Base-by-base conservation (phyloP, 2,329 filamentous ascomycete genomes). In the Aspergillus versicolor region DNA sequence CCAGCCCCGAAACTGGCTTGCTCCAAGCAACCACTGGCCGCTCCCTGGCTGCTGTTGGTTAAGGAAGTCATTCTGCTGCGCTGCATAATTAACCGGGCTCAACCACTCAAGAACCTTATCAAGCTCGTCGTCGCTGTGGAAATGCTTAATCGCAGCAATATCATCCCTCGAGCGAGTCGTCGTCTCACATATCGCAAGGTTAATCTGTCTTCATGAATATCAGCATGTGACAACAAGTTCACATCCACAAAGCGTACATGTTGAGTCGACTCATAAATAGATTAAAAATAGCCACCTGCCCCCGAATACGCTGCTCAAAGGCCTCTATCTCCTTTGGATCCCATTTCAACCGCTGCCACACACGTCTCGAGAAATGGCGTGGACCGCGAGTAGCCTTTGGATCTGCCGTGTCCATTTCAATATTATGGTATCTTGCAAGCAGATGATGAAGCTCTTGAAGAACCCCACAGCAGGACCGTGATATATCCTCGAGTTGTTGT, bases 21-120 rank as follows among this genome's bases (percentile, higher is more conserved):
- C 51, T 22, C 58, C 41, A 17, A 65, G 46, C 1, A 66, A 11
- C 61, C 63, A 65, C 27, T 43, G 32, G 4, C 64, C 63, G 1
- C 57, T 63, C 5, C 61, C 61, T 21, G 56, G 22, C 40, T 61
- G 57, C 11, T 53, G 46, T 42, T 56, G 54, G 22, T 42, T 52
- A 9, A 51, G 42, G 34, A 21, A 46, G 41, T 56, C 54, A 9
- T 32, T 52, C 24, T 56, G 54, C 21, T 51, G 30, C 0, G 54
- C 19, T 11, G 40, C 54, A 24, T 56, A 56, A 32, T 56, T 42
- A 11, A 40, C 30, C 3, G 54, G 22, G 4, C 30, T 40, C 6
- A 56, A 32, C 54, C 54, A 56, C 21, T 27, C n/a, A 19, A 52
- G 41, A 7, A 56, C 32, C 42, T 51, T 50, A n/a, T 50, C 21